Percentiles rank a stretch among this genome's conserved stretches.
These are phyloP conservation scores for Citrullus mucosospermus DNA, from an alignment of 306 rosid genomes.

Conservation along the genomic window DNA sequence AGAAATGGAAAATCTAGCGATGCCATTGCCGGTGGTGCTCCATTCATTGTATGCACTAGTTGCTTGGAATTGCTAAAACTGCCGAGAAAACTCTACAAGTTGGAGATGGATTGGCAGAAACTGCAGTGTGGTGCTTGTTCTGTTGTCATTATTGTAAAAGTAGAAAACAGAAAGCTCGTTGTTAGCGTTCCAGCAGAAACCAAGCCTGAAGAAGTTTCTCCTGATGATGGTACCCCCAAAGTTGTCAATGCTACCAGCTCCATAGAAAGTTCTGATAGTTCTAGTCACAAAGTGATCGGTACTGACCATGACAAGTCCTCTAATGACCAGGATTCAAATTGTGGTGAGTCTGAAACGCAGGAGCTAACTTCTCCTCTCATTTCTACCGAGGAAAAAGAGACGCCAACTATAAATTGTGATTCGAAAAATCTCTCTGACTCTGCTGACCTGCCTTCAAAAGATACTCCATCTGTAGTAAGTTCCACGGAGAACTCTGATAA, in stretches of 20 bases:
- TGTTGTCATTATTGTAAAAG: slow-evolving; percentile 17
- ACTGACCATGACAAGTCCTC: neutral
- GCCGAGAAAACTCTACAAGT: slow-evolving; percentile 20
- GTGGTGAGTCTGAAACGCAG: slow-evolving; percentile 10
- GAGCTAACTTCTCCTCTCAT: slow-evolving; percentile 13
- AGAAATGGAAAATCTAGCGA: slow-evolving; percentile 4
- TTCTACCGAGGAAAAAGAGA: slow-evolving; percentile 15
- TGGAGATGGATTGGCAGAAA: slow-evolving; percentile 10
- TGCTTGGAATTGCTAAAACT: slow-evolving; percentile 38
- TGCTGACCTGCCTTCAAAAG: slow-evolving; percentile 5
- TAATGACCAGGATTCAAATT: slow-evolving; percentile 12
- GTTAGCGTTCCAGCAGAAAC: slow-evolving; percentile 13
- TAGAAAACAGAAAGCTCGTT: slow-evolving; percentile 26
- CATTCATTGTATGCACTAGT: slow-evolving; percentile 29
- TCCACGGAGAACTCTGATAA: slow-evolving; percentile 14
- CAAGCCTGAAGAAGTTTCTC: slow-evolving; percentile 5
- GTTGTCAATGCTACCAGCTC: slow-evolving; percentile 5
- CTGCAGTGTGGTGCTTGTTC: slow-evolving; percentile 45
- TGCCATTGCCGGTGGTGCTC: slow-evolving; percentile 36
- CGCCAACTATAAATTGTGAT: neutral
- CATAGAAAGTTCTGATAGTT: slow-evolving; percentile 17
- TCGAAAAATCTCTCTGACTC: slow-evolving; percentile 7
- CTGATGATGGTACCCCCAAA: neutral
- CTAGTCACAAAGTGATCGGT: slow-evolving; percentile 7
- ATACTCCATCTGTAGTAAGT: slow-evolving; percentile 6